These are phyloP conservation scores for Saccharomycopsis fermentans DNA, from an alignment of 805 yeast species.

Conservation along the genomic window DNA sequence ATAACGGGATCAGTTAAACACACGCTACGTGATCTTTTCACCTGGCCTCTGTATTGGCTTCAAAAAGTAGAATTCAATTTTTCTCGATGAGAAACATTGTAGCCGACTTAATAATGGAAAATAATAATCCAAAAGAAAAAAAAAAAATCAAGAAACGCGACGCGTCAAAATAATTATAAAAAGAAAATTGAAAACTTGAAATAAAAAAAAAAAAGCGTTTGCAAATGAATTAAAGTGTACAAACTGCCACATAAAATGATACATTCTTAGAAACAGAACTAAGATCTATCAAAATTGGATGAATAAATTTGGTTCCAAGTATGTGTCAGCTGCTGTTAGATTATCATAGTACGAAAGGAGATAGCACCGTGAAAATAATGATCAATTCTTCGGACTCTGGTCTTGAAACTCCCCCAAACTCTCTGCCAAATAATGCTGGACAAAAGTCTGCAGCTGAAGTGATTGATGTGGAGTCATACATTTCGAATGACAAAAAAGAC, in stretches of 20 bases:
- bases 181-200: background rate
- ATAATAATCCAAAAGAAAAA: background rate
- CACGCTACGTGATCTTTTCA: too few relatives aligned
- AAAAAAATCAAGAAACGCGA: background rate
- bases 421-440: conserved; percentile 1
- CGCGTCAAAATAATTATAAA: background rate
- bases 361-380: background rate
- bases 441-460: background rate
- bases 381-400: background rate
- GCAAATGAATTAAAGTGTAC: too few relatives aligned
- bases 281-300: too few relatives aligned
- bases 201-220: background rate
- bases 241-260: too few relatives aligned
- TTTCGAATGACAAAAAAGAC: background rate
- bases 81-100: background rate
- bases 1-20: too few relatives aligned
- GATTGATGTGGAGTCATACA: background rate
- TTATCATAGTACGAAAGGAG: background rate
- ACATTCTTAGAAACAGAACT: too few relatives aligned
- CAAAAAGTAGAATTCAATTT: too few relatives aligned
- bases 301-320: too few relatives aligned
- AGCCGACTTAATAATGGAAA: background rate
- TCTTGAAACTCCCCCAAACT: conserved; percentile 4
- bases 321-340: background rate
- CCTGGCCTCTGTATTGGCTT: too few relatives aligned